Evolutionary conservation across 352 stramenopile genomes (phyloP), one percentile per base, ranked within the genome.

Genomic region (Phytophthora pini): DNA sequence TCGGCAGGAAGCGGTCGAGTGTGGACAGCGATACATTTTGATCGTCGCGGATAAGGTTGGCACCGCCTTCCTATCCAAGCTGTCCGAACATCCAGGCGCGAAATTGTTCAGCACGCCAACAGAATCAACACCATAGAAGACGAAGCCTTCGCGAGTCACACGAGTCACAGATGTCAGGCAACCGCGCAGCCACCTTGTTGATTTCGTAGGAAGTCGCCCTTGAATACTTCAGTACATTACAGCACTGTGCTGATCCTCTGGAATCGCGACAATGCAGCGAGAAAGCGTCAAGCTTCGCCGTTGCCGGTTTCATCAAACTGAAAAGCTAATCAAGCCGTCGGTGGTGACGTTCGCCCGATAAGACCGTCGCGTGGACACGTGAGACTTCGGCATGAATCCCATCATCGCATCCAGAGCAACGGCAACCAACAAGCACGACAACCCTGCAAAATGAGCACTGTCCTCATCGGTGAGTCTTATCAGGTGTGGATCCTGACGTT

Each of bases 91-190:
- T 70, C 55, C 62, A 70, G 38, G 46, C 11, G 31, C 8, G 17
- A 70, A 36, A 71, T 67, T 67, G 56, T 67, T 71, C 56, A 48
- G 62, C 63, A 71, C 49, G 7, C 1, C 13, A 5, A 54, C 11
- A 46, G 49, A 67, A 64, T 69, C 61, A 49, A 44, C 32, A 24
- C 11, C 40, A 22, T 58, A 29, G 13, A 51, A 20, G 17, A 20
- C 17, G 17, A 20, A 20, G 17, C 17, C 17, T 20, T 20, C 17
- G 17, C 17, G 17, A 20, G 17, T 20, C 17, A 20, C 17, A n/a
- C 45, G 56, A 64, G 46, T 64, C 56, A 56, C 17, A 20, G 17
- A 20, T 20, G 17, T 20, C 17, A 20, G 17, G 17, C 17, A 20
- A 20, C 17, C 17, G 17, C 46, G 57, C 56, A 39, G 51, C 15